Evolutionary conservation across 352 stramenopile species (phyloP).

Genomic region (Pythium scleroteichum): DNA sequence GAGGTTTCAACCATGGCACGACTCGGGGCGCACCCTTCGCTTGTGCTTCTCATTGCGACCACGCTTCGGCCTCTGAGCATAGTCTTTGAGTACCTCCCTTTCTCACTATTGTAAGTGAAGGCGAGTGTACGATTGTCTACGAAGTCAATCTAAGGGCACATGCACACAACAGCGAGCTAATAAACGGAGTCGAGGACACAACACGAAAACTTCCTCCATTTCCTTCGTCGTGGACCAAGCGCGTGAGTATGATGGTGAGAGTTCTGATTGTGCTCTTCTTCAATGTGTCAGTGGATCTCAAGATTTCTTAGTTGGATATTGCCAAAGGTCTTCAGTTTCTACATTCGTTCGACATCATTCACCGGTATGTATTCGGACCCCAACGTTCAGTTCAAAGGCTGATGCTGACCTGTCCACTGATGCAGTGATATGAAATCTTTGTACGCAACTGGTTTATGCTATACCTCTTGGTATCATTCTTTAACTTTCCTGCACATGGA

Average conservation of each 20-base stretch:
- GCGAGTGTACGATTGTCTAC: neutral
- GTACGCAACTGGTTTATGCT: slow-evolving; percentile 33
- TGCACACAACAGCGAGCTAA: slow-evolving; percentile 50
- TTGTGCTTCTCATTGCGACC: slow-evolving; percentile 73
- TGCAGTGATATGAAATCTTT: slow-evolving; percentile 76
- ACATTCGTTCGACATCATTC: slow-evolving; percentile 82
- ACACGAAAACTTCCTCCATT: slow-evolving; percentile 60
- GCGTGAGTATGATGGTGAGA: slow-evolving; percentile 73
- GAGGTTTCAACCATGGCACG: slow-evolving; percentile 73
- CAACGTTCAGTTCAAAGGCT: too few species aligned
- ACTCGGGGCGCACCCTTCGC: slow-evolving; percentile 63
- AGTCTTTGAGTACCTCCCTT: slow-evolving; percentile 75
- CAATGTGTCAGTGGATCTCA: neutral
- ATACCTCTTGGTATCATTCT: neutral
- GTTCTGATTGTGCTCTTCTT: neutral
- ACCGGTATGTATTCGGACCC: slow-evolving; percentile 52
- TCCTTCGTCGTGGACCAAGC: slow-evolving; percentile 74
- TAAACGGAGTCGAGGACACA: slow-evolving; percentile 65
- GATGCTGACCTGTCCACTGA: neutral
- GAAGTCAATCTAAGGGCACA: neutral
- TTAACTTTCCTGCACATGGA: neutral
- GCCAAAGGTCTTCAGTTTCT: slow-evolving; percentile 73
- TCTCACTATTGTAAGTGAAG: slow-evolving; percentile 69
- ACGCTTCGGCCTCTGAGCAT: slow-evolving; percentile 59
- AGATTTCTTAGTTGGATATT: slow-evolving; percentile 52